Conservation (phyloP, 768 basidiomycete species). For the Phylloporus sp. region DNA sequence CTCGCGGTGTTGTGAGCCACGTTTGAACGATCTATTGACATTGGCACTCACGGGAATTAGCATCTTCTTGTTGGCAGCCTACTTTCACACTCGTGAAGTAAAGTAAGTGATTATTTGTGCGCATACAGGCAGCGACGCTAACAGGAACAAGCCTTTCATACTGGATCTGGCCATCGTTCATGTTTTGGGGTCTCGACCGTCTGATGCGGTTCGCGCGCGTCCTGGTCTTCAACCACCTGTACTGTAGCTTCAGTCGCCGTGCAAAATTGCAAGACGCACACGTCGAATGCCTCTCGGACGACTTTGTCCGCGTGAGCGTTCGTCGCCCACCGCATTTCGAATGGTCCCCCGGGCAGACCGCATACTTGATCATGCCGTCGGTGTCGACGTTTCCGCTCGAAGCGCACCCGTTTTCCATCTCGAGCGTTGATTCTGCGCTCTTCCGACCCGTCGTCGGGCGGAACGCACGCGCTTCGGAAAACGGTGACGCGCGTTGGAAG, state of each 20-base stretch:
- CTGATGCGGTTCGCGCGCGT: constrained; percentile 44
- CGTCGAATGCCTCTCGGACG: constrained; percentile 41
- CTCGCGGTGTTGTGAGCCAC: constrained; percentile 37
- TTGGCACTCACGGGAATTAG: constrained; percentile 18
- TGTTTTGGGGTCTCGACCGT: constrained; percentile 43
- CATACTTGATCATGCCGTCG: constrained; percentile 46
- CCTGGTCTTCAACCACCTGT: constrained; percentile 38
- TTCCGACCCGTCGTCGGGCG: constrained; percentile 10
- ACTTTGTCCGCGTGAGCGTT: constrained; percentile 45
- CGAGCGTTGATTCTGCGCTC: constrained; percentile 33
- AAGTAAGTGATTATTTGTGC: constrained; percentile 10
- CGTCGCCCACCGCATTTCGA: constrained; percentile 43
- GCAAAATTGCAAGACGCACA: constrained; percentile 31
- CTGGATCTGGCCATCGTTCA: constrained; percentile 31
- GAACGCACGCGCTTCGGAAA: not conserved
- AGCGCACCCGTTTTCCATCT: constrained; percentile 60
- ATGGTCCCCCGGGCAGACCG: constrained; percentile 52
- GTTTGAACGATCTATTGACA: rapidly evolving
- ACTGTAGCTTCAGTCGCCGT: constrained; percentile 31
- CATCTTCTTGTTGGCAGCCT: constrained; percentile 36
- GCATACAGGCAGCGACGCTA: not conserved
- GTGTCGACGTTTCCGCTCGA: constrained; percentile 44
- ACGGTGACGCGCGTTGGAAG: constrained; percentile 22
- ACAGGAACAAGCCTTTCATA: constrained; percentile 9
- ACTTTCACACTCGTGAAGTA: constrained; percentile 34